phyloP scores from a whole-genome alignment of 208 protist species.

The Sergeia podlipaevii region DNA sequence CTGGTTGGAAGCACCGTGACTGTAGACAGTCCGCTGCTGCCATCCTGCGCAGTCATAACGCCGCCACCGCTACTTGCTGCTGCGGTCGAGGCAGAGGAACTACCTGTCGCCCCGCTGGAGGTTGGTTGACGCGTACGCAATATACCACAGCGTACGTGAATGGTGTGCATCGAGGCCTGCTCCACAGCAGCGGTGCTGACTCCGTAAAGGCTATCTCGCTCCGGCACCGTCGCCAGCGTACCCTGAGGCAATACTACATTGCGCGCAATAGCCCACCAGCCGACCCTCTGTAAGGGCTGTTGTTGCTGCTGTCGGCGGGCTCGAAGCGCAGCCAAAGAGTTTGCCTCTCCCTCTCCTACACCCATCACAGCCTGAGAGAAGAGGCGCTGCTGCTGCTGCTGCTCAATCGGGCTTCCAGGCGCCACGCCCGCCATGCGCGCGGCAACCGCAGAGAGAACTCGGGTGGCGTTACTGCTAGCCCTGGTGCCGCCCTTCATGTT shows the following conservation, averaged over 20 bases:
- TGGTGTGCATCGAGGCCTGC: not conserved
- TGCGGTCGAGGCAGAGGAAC: too few species aligned
- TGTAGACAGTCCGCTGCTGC: conserved; percentile 18
- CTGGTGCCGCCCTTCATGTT: too few species aligned
- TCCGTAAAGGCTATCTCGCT: not conserved
- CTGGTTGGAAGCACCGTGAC: conserved; percentile 6
- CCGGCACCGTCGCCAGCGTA: not conserved
- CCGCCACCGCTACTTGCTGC: too few species aligned
- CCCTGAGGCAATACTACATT: conserved; percentile 16
- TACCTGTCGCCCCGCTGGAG: too few species aligned
- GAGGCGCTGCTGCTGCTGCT: not conserved
- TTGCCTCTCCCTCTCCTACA: too few species aligned
- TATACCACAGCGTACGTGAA: too few species aligned
- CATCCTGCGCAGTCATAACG: too few species aligned
- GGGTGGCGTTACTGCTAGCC: not conserved
- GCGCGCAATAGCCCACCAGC: conserved; percentile 30
- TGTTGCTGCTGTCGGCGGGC: not conserved
- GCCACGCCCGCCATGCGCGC: not conserved
- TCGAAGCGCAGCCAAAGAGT: not conserved
- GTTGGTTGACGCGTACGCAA: too few species aligned
- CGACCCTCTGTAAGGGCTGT: too few species aligned
- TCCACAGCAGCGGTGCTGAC: not conserved
- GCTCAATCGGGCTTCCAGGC: not conserved
- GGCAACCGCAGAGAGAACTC: not conserved
- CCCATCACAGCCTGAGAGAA: too few species aligned